Evolutionary conservation across 2,329 filamentous ascomycete genomes (phyloP).

Genomic region (Drechslera avenae): DNA sequence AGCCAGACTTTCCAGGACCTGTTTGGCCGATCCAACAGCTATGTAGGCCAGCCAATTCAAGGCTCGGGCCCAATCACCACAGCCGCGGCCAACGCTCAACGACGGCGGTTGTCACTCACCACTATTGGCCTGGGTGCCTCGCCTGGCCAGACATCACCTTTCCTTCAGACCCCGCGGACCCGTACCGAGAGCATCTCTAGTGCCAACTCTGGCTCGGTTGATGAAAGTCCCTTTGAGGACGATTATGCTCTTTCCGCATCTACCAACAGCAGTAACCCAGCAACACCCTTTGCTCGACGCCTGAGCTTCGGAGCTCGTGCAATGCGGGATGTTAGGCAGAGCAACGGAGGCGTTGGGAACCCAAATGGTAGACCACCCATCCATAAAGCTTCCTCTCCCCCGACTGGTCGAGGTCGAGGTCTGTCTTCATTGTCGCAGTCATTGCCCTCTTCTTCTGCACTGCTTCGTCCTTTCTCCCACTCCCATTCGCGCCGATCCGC

Average conservation of each 20-base stretch:
- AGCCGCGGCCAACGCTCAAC: conserved; percentile 56
- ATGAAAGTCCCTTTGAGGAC: conserved; percentile 62
- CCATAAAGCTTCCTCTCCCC: conserved; percentile 56
- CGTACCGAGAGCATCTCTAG: conserved; percentile 56
- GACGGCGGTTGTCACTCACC: conserved; percentile 56
- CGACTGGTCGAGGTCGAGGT: conserved; percentile 63
- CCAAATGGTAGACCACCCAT: conserved; percentile 66
- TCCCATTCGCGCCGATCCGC: conserved; percentile 29
- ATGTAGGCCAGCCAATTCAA: conserved; percentile 38
- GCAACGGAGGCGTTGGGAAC: conserved; percentile 58
- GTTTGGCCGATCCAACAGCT: conserved; percentile 49
- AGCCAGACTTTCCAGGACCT: conserved; percentile 57
- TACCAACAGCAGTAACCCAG: conserved; percentile 64
- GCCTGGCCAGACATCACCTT: conserved; percentile 51
- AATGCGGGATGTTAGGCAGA: conserved; percentile 69
- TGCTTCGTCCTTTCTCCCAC: conserved; percentile 30
- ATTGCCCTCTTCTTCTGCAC: conserved; percentile 34
- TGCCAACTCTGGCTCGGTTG: conserved; percentile 54
- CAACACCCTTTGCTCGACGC: conserved; percentile 78
- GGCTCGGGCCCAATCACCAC: conserved; percentile 54
- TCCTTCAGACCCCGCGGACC: conserved; percentile 45
- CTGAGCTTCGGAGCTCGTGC: conserved; percentile 90
- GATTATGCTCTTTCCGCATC: conserved; percentile 56
- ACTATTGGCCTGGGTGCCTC: conserved; percentile 55
- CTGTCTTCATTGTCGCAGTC: conserved; percentile 56